Conservation (phyloP, 352 stramenopile species). For the Globisporangium takayamanum region DNA sequence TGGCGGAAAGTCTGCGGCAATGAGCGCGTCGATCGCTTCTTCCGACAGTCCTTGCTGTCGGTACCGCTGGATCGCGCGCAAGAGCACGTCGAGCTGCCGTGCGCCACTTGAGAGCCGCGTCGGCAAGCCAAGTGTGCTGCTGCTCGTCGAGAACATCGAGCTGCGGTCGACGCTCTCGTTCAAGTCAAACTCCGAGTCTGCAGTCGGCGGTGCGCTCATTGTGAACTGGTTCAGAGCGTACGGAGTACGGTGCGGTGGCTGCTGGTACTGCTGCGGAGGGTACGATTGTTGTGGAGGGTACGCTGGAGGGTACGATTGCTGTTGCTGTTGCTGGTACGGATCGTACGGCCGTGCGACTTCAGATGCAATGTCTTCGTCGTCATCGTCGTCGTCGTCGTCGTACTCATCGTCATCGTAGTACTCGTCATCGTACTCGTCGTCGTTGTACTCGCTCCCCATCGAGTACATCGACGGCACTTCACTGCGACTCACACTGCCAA, state of each 20-base stretch:
- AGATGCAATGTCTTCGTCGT: conserved; percentile 71
- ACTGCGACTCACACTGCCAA: conserved; percentile 23
- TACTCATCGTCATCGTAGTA: conserved; percentile 4
- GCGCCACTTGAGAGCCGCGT: conserved; percentile 51
- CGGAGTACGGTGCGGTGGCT: not conserved
- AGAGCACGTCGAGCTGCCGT: conserved; percentile 50
- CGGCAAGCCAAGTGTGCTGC: conserved; percentile 51
- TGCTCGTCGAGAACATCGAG: conserved; percentile 46
- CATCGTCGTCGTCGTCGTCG: conserved; percentile 36
- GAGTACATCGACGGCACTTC: conserved; percentile 12
- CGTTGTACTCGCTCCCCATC: conserved; percentile 15
- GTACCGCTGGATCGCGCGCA: conserved; percentile 61
- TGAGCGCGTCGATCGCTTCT: conserved; percentile 58
- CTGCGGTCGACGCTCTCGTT: conserved; percentile 19
- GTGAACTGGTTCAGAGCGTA: not conserved
- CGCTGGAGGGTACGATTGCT: not conserved
- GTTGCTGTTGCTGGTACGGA: conserved; percentile 7
- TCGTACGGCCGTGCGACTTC: conserved; percentile 57
- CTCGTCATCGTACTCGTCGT: conserved; percentile 13
- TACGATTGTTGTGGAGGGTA: not conserved
- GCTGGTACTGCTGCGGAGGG: not conserved
- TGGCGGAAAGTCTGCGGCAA: conserved; percentile 59
- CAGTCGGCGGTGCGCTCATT: not conserved
- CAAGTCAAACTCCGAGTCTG: conserved; percentile 2
- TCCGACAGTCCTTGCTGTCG: conserved; percentile 45